Percentiles rank a stretch among this genome's conserved stretches.
Conservation (phyloP, 1,139 yeast genomes). For the Kluyveromyces marxianus region DNA sequence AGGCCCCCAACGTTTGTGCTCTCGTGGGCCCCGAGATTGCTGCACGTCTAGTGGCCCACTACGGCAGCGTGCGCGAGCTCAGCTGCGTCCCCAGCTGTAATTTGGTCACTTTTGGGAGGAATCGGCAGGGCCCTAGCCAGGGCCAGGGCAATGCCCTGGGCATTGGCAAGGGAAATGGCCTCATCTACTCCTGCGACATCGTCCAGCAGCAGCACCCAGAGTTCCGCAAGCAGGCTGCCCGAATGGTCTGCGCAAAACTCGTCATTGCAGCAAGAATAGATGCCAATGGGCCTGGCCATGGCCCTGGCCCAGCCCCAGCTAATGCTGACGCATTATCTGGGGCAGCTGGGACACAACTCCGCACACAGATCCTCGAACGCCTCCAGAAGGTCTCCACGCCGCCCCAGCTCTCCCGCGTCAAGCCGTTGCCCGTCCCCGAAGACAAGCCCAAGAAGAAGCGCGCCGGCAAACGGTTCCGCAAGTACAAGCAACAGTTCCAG, state of each 20-base stretch:
- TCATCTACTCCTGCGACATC: constrained; percentile 45
- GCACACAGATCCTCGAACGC: constrained; percentile 46
- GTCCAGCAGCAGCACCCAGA: constrained; percentile 49
- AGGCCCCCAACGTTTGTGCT: constrained; percentile 77
- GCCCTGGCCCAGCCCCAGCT: constrained; percentile 23
- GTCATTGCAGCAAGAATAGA: constrained; percentile 84
- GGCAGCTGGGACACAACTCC: constrained; percentile 53
- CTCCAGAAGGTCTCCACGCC: constrained; percentile 71
- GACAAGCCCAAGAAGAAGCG: constrained; percentile 75
- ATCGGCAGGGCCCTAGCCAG: constrained; percentile 39
- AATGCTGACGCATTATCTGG: too few relatives aligned
- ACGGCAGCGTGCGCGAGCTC: constrained; percentile 66
- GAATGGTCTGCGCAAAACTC: constrained; percentile 74
- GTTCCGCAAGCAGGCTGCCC: constrained; percentile 58
- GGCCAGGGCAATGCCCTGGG: constrained; percentile 41
- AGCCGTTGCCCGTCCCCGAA: constrained; percentile 78
- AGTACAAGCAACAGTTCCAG: constrained; percentile 72
- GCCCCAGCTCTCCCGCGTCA: constrained; percentile 59
- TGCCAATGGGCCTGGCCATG: too few relatives aligned
- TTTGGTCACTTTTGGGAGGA: constrained; percentile 69
- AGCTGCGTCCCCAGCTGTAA: constrained; percentile 78
- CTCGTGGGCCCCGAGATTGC: constrained; percentile 69
- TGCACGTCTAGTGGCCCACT: constrained; percentile 61
- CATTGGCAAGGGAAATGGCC: constrained; percentile 52
- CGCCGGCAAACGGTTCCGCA: constrained; percentile 77